Percentiles rank a stretch among this genome's conserved stretches.
Evolutionary conservation across 1,139 yeast species (phyloP).

Genomic region (Kluyveromyces marxianus): DNA sequence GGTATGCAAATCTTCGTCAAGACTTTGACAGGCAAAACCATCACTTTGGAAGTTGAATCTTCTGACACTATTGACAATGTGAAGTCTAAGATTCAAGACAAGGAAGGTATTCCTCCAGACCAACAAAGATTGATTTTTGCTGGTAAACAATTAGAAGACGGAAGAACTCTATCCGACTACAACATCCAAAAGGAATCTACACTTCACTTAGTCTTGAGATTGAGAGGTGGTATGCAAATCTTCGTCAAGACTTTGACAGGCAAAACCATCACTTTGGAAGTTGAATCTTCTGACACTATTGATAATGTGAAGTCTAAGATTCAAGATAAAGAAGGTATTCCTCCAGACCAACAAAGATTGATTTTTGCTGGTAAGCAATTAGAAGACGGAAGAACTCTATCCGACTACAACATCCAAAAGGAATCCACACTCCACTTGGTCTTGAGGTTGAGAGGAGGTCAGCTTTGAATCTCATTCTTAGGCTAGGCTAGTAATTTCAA

Average conservation of each 20-base stretch:
- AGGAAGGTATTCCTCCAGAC: constrained; percentile 85
- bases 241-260: constrained; percentile 60
- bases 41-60: constrained; percentile 72
- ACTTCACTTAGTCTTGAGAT: constrained; percentile 62
- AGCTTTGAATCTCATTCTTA: constrained; percentile 36
- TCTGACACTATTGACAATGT: constrained; percentile 82
- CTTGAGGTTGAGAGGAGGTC: constrained; percentile 84
- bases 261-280: constrained; percentile 63
- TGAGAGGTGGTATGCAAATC: constrained; percentile 58
- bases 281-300: constrained; percentile 64
- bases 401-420: constrained; percentile 87
- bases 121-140: constrained; percentile 81
- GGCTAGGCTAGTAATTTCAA: not conserved
- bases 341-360: constrained; percentile 97
- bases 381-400: constrained; percentile 80
- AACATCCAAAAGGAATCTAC: constrained; percentile 75
- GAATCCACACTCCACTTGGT: constrained; percentile 84
- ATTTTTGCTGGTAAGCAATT: constrained; percentile 96
- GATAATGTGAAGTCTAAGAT: constrained; percentile 92
- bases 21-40: constrained; percentile 74
- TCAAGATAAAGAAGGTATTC: constrained; percentile 98
- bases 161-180: constrained; percentile 74
- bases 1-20: constrained; percentile 50
- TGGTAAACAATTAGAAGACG: constrained; percentile 82
- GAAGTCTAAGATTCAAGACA: constrained; percentile 77